These are phyloP conservation scores for Byssoonygena ceratinophila DNA, from an alignment of 2,329 filamentous ascomycete genomes.

Conservation along the genomic window DNA sequence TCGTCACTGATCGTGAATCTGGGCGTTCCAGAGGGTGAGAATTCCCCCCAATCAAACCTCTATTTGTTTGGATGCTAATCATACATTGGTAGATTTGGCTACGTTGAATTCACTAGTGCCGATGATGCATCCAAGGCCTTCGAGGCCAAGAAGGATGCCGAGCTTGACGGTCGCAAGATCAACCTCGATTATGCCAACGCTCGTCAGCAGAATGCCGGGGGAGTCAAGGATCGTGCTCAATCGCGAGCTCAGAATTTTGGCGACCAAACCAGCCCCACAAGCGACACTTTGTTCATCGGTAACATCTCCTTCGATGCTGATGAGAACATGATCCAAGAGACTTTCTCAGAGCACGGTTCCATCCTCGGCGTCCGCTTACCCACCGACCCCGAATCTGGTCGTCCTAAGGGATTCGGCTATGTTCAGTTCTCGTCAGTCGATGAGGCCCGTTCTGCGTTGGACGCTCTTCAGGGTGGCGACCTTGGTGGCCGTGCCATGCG, in stretches of 20 bases:
- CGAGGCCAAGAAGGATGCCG: conserved; percentile 61
- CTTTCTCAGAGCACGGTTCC: conserved; percentile 60
- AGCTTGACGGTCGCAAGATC: conserved; percentile 63
- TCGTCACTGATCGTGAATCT: conserved; percentile 71
- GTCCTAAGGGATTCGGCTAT: conserved; percentile 87
- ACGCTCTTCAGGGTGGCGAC: conserved; percentile 59
- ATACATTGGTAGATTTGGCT: conserved; percentile 55
- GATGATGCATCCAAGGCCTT: conserved; percentile 61
- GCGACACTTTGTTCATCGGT: conserved; percentile 80
- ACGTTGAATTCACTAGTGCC: conserved; percentile 69
- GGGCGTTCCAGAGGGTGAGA: conserved; percentile 77
- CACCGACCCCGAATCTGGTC: conserved; percentile 73
- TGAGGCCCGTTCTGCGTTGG: conserved; percentile 66
- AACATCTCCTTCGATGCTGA: conserved; percentile 79
- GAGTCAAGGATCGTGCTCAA: conserved; percentile 49
- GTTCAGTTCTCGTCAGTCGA: conserved; percentile 73
- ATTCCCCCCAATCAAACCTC: conserved; percentile 19
- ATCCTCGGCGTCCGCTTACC: conserved; percentile 76
- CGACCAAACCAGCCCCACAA: conserved; percentile 67
- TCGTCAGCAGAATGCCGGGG: conserved; percentile 46
- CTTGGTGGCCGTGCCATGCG: conserved; percentile 65
- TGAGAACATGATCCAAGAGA: conserved; percentile 62
- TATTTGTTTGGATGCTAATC: background rate
- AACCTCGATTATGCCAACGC: conserved; percentile 70
- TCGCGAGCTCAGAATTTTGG: conserved; percentile 50